Conservation (phyloP, 2,329 filamentous ascomycete genomes). For the Lachnellula suecica region DNA sequence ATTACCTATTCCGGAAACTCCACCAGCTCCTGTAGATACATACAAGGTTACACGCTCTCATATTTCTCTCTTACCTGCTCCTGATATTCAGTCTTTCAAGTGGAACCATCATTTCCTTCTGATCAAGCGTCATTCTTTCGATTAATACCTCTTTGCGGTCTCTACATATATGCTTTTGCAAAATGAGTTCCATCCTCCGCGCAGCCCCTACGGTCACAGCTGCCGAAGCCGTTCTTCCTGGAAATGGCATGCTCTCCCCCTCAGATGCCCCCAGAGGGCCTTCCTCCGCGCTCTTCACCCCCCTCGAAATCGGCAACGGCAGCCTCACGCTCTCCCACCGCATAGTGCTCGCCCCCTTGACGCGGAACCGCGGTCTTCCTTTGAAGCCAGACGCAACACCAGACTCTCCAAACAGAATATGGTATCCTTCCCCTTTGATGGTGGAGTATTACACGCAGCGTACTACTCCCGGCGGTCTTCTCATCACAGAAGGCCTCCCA, state of each 20-base stretch:
- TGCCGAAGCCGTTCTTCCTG: conserved; percentile 46
- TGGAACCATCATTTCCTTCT: background rate
- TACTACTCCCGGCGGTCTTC: conserved; percentile 48
- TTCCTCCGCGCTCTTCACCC: conserved; percentile 38
- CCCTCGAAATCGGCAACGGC: conserved; percentile 39
- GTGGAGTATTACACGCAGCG: conserved; percentile 51
- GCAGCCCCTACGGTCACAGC: conserved; percentile 36
- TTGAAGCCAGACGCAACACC: conserved; percentile 42
- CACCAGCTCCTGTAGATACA: no score
- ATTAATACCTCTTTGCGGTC: background rate
- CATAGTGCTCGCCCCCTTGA: conserved; percentile 55
- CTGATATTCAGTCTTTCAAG: background rate
- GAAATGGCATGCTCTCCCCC: conserved; percentile 49
- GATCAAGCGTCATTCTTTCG: background rate
- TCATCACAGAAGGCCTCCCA: conserved; percentile 54
- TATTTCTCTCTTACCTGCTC: background rate
- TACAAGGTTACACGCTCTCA: background rate
- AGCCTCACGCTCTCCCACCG: conserved; percentile 45
- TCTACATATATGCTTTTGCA: background rate
- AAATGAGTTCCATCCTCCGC: conserved; percentile 18
- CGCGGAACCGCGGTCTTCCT: conserved; percentile 49
- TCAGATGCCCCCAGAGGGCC: conserved; percentile 13
- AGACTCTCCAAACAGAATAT: conserved; percentile 44
- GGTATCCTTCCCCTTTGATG: conserved; percentile 43
- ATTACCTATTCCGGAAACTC: no score